A percentile compares a stretch with the other conserved stretches of the same genome.
These are phyloP conservation scores for Diaporthe citriasiana DNA, from an alignment of 2,329 filamentous ascomycete species.

Conservation along the genomic window DNA sequence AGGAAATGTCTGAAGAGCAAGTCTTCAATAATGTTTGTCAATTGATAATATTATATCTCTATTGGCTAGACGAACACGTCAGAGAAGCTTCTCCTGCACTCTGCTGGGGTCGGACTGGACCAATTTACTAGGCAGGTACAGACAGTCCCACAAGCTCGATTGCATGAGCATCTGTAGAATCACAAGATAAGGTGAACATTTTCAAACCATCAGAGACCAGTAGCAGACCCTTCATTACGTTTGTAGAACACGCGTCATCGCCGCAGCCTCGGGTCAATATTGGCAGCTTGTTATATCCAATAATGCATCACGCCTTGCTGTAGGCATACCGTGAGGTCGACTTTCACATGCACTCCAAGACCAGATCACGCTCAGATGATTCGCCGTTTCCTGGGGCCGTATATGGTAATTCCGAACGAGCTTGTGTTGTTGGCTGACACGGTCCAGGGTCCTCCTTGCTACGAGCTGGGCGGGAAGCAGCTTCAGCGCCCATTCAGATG, in stretches of 20 bases:
- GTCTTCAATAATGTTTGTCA: background rate
- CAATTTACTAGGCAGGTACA: no score
- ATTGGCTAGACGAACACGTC: background rate
- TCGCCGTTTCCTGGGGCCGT: background rate
- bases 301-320: no score
- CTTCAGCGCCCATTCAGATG: slow-evolving; percentile 22
- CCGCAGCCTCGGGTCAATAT: background rate
- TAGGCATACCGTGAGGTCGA: background rate
- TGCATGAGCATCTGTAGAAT: background rate
- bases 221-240: background rate
- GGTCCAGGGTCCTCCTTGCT: slow-evolving; percentile 34
- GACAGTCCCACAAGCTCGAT: no score
- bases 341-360: slow-evolving; percentile 20
- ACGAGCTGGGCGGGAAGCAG: background rate
- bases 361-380: background rate
- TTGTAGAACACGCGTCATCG: background rate
- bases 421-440: background rate
- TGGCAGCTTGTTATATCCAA: background rate
- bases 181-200: background rate
- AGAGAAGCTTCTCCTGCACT: background rate
- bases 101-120: background rate
- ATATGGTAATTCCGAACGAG: slow-evolving; percentile 29
- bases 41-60: background rate
- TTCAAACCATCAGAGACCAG: background rate
- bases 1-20: background rate